Evolutionary conservation across 2,329 filamentous ascomycete species (phyloP).

Genomic region (Pseudogymnoascus sp.): DNA sequence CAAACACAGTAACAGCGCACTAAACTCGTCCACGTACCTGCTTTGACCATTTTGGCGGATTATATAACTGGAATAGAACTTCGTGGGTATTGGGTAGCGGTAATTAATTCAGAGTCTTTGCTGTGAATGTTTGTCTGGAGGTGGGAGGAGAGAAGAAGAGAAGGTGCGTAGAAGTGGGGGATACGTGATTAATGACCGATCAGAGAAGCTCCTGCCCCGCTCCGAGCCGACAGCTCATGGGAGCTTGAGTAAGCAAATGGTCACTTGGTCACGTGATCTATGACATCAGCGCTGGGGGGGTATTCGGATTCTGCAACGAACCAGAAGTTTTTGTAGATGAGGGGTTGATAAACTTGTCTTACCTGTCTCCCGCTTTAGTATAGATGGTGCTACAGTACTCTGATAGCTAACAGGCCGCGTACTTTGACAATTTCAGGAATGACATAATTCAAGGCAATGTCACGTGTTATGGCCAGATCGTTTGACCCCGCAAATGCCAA

Average conservation of each 20-base stretch:
- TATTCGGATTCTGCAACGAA: background rate
- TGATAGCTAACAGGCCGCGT: background rate
- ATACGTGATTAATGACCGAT: constrained; percentile 4
- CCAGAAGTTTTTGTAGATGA: background rate
- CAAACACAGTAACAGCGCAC: constrained; percentile 15
- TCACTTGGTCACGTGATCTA: background rate
- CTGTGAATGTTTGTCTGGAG: background rate
- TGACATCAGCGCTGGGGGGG: background rate
- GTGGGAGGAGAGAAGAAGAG: constrained; percentile 1
- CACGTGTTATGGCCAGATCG: background rate
- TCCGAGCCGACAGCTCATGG: constrained; percentile 4
- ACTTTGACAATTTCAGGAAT: background rate
- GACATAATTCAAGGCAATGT: background rate
- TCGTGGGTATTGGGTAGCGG: background rate
- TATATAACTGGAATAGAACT: background rate
- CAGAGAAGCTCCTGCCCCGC: constrained; percentile 6
- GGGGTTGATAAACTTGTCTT: background rate
- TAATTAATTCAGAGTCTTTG: constrained; percentile 3
- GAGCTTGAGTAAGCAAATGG: background rate
- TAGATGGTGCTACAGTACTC: background rate
- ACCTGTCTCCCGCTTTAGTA: background rate
- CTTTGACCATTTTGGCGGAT: constrained; percentile 91
- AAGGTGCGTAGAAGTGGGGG: background rate
- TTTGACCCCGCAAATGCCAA: background rate
- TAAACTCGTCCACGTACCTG: constrained; percentile 53